Conservation (phyloP, 2,329 filamentous ascomycete species). For the Xylariaceae sp. region DNA sequence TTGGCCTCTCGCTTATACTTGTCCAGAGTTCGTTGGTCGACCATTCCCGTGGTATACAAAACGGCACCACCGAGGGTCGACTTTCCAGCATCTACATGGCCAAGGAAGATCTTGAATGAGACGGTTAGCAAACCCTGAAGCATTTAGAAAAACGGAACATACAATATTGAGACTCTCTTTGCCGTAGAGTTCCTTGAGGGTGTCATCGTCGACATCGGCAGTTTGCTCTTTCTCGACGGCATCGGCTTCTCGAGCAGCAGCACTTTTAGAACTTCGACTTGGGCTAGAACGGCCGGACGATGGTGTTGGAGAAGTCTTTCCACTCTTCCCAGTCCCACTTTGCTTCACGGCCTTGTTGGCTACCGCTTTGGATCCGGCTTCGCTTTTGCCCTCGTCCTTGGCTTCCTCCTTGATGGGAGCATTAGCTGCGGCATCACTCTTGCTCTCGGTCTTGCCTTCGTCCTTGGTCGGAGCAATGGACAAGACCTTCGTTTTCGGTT, state of each 20-base stretch:
- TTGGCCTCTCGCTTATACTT: slow-evolving; percentile 98
- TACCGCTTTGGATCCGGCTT: slow-evolving; percentile 76
- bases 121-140: slow-evolving; percentile 86
- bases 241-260: slow-evolving; percentile 68
- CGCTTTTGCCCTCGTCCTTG: slow-evolving; percentile 49
- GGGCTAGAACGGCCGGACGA: slow-evolving; percentile 86
- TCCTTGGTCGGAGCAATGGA: slow-evolving; percentile 36
- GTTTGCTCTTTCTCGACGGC: slow-evolving; percentile 82
- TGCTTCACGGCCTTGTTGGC: slow-evolving; percentile 91
- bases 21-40: slow-evolving; percentile 95
- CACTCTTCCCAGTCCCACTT: slow-evolving; percentile 67
- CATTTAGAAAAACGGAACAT: slow-evolving; percentile 37
- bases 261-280: slow-evolving; percentile 62
- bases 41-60: slow-evolving; percentile 95
- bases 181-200: slow-evolving; percentile 52
- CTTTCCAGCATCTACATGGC: slow-evolving; percentile 97
- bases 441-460: slow-evolving; percentile 64
- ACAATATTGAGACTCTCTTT: slow-evolving; percentile 86
- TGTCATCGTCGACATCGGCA: slow-evolving; percentile 67
- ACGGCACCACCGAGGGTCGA: slow-evolving; percentile 93
- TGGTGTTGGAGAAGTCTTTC: slow-evolving; percentile 78
- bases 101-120: slow-evolving; percentile 98
- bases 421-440: slow-evolving; percentile 67
- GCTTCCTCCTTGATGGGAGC: slow-evolving; percentile 57
- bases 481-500: slow-evolving; percentile 53